A percentile compares a stretch with the other conserved stretches of the same genome.
Evolutionary conservation across 2,329 filamentous ascomycete species (phyloP).

Genomic region (Botrytis aclada): DNA sequence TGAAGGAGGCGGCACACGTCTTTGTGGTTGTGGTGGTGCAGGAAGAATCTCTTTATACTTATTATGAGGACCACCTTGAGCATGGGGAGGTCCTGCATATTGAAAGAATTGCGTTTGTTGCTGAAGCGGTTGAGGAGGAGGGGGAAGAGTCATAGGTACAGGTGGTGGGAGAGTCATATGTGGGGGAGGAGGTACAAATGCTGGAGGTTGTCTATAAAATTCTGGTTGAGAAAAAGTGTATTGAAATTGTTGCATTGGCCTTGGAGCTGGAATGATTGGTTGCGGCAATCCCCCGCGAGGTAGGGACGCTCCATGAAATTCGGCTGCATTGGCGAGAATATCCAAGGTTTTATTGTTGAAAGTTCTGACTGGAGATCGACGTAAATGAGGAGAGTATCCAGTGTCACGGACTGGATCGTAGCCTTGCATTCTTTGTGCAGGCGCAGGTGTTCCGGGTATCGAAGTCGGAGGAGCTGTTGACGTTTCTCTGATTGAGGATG

Average conservation of each 20-base stretch:
- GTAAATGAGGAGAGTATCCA: constrained; percentile 16
- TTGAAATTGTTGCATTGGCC: background rate
- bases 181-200: constrained; percentile 2
- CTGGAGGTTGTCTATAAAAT: constrained; percentile 1
- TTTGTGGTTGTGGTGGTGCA: constrained; percentile 5
- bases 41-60: constrained; percentile 14
- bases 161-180: constrained; percentile 9
- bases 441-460: constrained; percentile 19
- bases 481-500: constrained; percentile 12
- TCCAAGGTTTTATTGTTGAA: background rate
- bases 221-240: constrained; percentile 4
- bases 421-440: constrained; percentile 20
- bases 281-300: background rate
- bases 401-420: constrained; percentile 31
- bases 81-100: constrained; percentile 1
- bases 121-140: constrained; percentile 5
- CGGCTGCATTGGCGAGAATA: constrained; percentile 17
- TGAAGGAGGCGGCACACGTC: background rate
- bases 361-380: constrained; percentile 12
- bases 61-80: background rate
- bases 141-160: constrained; percentile 9
- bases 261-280: background rate
- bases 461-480: constrained; percentile 11
- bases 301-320: background rate
- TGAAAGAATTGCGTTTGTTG: constrained; percentile 13